Evolutionary conservation across 2,329 filamentous ascomycete species (phyloP).

Genomic region (Paraphoma sp.): DNA sequence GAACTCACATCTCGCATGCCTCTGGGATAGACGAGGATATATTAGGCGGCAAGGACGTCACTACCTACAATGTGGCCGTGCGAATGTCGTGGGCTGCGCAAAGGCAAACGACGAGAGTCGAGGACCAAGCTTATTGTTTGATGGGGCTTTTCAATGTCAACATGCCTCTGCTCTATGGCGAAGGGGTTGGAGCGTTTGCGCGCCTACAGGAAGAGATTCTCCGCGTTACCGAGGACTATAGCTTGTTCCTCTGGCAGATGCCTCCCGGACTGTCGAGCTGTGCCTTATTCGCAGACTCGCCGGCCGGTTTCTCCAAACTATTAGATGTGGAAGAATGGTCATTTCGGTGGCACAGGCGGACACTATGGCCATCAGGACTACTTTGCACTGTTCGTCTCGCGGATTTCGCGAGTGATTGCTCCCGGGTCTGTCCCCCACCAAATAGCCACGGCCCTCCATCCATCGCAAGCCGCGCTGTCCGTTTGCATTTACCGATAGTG

Average conservation of each 20-base stretch:
- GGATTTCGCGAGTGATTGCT: too few species aligned
- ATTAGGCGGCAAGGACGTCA: not conserved
- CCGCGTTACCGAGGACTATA: not conserved
- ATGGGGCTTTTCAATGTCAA: constrained; percentile 28
- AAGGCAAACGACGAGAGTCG: constrained; percentile 20
- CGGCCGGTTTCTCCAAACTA: too few species aligned
- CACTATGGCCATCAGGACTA: too few species aligned
- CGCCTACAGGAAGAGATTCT: constrained; percentile 19
- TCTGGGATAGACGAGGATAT: not conserved
- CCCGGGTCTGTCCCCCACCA: too few species aligned
- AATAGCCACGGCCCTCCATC: too few species aligned
- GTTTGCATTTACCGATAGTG: too few species aligned
- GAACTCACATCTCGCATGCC: not conserved
- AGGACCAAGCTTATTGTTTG: constrained; percentile 31
- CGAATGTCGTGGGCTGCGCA: constrained; percentile 26
- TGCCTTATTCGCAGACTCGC: too few species aligned
- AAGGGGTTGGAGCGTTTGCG: constrained; percentile 15
- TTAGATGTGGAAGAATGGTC: too few species aligned
- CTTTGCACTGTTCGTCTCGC: too few species aligned
- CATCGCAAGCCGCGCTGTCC: too few species aligned
- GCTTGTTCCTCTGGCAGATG: not conserved
- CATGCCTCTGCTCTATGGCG: constrained; percentile 24
- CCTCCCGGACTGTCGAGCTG: too few species aligned
- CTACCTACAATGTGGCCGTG: not conserved
- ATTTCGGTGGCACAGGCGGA: too few species aligned